A percentile compares a stretch with the other conserved stretches of the same genome.
Conservation (phyloP, 2,329 filamentous ascomycete species). For the Huntiella abstrusa region DNA sequence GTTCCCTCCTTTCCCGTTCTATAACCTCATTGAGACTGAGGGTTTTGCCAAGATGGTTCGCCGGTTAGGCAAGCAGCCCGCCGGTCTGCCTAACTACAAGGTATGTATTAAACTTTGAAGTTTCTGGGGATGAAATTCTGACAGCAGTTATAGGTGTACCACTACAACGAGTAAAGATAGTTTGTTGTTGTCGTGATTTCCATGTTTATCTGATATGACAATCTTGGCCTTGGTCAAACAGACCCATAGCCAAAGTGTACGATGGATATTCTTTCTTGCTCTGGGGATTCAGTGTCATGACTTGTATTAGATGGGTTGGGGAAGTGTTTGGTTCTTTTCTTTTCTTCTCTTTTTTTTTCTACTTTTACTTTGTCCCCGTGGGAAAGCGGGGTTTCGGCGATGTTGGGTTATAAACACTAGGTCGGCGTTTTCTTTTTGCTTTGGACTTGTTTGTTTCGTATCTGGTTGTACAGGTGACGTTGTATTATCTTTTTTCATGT, state of each 20-base stretch:
- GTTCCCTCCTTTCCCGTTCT: conserved; percentile 94
- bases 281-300: too few relatives aligned
- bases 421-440: conserved; percentile 5
- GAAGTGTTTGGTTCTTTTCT: neutral
- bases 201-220: conserved; percentile 1
- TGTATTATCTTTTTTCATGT: too few relatives aligned
- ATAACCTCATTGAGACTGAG: conserved; percentile 93
- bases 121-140: neutral
- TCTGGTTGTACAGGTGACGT: neutral
- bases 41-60: conserved; percentile 96
- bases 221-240: neutral
- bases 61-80: conserved; percentile 67
- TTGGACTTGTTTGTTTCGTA: conserved; percentile 1
- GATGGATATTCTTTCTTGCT: too few relatives aligned
- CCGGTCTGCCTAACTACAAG: conserved; percentile 91
- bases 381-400: neutral
- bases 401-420: conserved; percentile 2
- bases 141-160: conserved; percentile 45
- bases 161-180: conserved; percentile 58
- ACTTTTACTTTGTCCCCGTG: neutral
- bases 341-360: neutral
- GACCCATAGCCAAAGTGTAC: too few relatives aligned
- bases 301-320: too few relatives aligned
- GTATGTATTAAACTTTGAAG: conserved; percentile 30
- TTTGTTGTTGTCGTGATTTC: neutral